These are phyloP conservation scores for Pisolithus tinctorius DNA, from an alignment of 768 basidiomycete species.

Conservation along the genomic window DNA sequence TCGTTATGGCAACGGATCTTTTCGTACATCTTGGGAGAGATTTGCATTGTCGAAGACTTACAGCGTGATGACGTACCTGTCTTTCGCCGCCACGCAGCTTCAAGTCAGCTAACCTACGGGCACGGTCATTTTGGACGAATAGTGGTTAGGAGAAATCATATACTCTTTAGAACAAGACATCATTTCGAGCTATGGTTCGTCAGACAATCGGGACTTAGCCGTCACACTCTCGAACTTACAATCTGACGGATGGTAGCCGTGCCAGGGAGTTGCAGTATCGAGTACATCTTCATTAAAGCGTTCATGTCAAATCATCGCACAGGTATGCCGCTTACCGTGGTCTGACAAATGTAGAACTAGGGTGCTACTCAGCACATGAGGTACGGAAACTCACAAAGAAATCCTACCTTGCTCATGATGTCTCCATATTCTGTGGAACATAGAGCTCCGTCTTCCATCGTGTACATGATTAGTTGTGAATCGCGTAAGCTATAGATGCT, in stretches of 20 bases:
- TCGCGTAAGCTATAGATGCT: constrained; percentile 55
- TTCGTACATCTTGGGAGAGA: constrained; percentile 44
- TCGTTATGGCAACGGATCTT: constrained; percentile 66
- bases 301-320: background rate
- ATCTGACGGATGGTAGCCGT: constrained; percentile 57
- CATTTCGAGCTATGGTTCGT: constrained; percentile 47
- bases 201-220: background rate
- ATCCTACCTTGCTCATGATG: constrained; percentile 75
- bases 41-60: background rate
- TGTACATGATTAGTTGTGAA: constrained; percentile 51
- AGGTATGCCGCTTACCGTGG: constrained; percentile 41
- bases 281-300: constrained; percentile 48
- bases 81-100: constrained; percentile 76
- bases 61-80: constrained; percentile 32
- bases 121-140: constrained; percentile 1
- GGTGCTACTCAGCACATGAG: constrained; percentile 4
- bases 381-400: background rate
- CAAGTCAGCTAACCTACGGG: constrained; percentile 53
- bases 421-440: constrained; percentile 72
- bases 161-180: constrained; percentile 66
- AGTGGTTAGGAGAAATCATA: constrained; percentile 8
- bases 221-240: constrained; percentile 34
- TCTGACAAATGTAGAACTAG: constrained; percentile 70
- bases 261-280: constrained; percentile 53
- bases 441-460: constrained; percentile 37